phyloP scores from a whole-genome alignment of 1,139 yeast species.

The Candida smagusa region DNA sequence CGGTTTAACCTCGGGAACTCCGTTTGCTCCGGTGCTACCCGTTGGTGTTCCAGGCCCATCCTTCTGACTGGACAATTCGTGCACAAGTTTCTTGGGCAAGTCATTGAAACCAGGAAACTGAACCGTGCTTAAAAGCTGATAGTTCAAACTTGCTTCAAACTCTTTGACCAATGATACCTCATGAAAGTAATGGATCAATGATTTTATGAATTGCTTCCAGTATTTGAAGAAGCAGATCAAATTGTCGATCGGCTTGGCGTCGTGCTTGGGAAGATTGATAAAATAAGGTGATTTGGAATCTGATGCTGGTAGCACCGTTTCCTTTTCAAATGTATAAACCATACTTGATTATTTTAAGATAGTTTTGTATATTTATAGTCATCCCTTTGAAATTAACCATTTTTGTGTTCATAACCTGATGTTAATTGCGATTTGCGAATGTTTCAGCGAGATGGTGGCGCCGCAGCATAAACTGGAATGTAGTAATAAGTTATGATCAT shows the following conservation, averaged over 20 bases:
- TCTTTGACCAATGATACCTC: constrained; percentile 65
- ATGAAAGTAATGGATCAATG: constrained; percentile 57
- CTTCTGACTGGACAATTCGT: constrained; percentile 6
- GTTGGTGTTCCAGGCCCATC: neutral
- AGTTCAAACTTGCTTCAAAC: constrained; percentile 63
- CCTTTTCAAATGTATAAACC: constrained; percentile 20
- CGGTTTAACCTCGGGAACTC: neutral
- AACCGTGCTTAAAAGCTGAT: constrained; percentile 58
- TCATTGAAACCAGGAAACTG: constrained; percentile 52
- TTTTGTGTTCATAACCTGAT: too few species aligned
- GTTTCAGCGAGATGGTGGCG: too few species aligned
- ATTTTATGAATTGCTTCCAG: constrained; percentile 69
- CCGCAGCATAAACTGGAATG: too few species aligned
- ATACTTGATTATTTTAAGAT: neutral
- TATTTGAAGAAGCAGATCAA: constrained; percentile 57
- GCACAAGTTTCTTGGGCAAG: constrained; percentile 23
- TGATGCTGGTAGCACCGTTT: constrained; percentile 33
- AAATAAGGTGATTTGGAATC: constrained; percentile 40
- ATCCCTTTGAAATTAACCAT: neutral
- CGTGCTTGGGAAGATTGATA: constrained; percentile 36
- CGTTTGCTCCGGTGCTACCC: neutral
- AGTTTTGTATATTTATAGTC: neutral
- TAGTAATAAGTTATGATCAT: too few species aligned
- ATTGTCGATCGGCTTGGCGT: constrained; percentile 48
- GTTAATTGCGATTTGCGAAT: too few species aligned